These are phyloP conservation scores for Erigeron canadensis DNA, from an alignment of 129 eudicot genomes.

Conservation along the genomic window DNA sequence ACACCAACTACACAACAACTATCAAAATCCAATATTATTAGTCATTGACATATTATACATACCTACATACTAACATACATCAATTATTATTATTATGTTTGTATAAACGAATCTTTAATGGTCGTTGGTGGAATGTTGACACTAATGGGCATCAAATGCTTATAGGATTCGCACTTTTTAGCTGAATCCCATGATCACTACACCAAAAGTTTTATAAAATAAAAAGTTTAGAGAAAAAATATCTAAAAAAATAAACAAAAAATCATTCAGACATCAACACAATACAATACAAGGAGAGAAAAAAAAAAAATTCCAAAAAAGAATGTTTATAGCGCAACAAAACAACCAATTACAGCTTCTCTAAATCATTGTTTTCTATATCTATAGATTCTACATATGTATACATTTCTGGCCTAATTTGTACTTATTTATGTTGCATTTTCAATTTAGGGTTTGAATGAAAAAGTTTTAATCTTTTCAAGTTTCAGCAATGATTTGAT, in stretches of 20 bases:
- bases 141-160: slow-evolving; percentile 55
- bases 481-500: slow-evolving; percentile 22
- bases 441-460: slow-evolving; percentile 1
- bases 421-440: background rate
- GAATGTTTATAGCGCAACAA: slow-evolving; percentile 30
- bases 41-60: too few species aligned
- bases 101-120: background rate
- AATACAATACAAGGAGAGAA: slow-evolving; percentile 2
- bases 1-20: background rate
- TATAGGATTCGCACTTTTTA: slow-evolving; percentile 53
- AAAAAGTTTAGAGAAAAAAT: background rate
- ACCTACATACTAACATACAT: background rate
- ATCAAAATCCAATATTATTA: background rate
- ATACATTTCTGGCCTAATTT: background rate
- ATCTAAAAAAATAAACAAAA: slow-evolving; percentile 15
- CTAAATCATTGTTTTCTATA: background rate
- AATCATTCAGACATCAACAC: background rate
- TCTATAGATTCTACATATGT: background rate
- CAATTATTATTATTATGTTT: background rate
- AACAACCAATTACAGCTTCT: slow-evolving; percentile 37
- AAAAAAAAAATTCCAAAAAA: slow-evolving; percentile 13
- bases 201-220: background rate
- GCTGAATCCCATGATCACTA: slow-evolving; percentile 45
- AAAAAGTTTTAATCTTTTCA: slow-evolving; percentile 19
- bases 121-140: slow-evolving; percentile 43